phyloP scores from a whole-genome alignment of 2,329 filamentous ascomycete species.

The Talaromyces sp. region DNA sequence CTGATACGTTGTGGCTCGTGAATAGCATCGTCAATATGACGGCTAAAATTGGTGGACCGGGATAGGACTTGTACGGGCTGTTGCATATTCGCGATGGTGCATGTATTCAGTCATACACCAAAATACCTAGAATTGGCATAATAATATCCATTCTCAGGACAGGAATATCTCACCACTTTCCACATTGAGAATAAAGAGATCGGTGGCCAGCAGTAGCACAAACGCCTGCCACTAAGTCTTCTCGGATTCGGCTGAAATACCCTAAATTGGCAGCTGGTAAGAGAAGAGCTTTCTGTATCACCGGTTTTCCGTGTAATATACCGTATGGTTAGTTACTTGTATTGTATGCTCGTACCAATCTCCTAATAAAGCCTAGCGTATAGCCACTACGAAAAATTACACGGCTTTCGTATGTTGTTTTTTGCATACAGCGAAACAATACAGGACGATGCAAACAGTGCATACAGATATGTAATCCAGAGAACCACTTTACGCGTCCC shows the following conservation, averaged over 20 bases:
- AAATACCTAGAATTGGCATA: background rate
- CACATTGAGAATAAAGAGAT: background rate
- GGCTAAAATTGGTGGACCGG: background rate
- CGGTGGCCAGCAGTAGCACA: background rate
- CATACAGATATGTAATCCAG: background rate
- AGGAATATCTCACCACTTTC: constrained; percentile 5
- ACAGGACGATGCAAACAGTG: background rate
- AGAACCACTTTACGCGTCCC: constrained; percentile 36
- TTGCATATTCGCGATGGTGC: background rate
- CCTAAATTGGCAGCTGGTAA: constrained; percentile 9
- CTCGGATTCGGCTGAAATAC: background rate
- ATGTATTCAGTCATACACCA: background rate
- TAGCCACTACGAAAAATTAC: background rate
- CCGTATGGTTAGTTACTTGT: background rate
- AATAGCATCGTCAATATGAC: background rate
- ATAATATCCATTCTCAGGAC: background rate
- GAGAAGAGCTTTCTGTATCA: background rate
- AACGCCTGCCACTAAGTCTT: background rate
- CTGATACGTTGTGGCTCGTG: background rate
- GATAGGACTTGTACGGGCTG: background rate
- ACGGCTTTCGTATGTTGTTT: background rate
- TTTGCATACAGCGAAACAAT: background rate
- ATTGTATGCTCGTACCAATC: background rate
- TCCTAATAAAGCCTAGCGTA: background rate
- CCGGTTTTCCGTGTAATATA: background rate